Percentiles rank a stretch among this genome's conserved stretches.
Conservation (phyloP, 129 eudicot genomes). For the Rutidosis leptorrhynchoides region DNA sequence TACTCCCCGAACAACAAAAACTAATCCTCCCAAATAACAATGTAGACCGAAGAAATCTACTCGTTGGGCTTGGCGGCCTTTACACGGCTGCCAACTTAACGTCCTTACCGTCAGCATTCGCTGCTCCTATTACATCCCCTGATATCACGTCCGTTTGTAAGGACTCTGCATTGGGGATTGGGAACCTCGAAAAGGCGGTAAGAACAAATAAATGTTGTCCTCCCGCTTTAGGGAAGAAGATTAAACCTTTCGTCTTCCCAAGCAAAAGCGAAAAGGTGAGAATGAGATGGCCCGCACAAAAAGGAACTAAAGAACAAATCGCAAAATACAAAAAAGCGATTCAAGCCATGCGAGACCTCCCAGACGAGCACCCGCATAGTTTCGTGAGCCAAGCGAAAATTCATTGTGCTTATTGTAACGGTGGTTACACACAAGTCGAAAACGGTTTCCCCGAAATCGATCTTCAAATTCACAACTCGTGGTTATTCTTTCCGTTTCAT, state of each 20-base stretch:
- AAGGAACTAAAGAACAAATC: constrained; percentile 11
- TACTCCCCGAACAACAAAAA: not conserved
- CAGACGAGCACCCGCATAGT: constrained; percentile 12
- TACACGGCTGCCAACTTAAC: not conserved
- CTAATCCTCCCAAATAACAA: not conserved
- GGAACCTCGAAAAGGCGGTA: not conserved
- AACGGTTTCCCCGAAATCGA: constrained; percentile 23
- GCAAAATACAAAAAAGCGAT: constrained; percentile 31
- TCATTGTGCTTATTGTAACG: constrained; percentile 26
- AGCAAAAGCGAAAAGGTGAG: not conserved
- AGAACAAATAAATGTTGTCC: constrained; percentile 20
- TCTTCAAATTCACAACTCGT: constrained; percentile 43
- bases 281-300: constrained; percentile 24
- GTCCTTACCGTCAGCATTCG: not conserved
- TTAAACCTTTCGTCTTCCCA: constrained; percentile 2
- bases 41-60: constrained; percentile 24
- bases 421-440: constrained; percentile 33
- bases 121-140: constrained; percentile 4
- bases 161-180: constrained; percentile 2
- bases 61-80: constrained; percentile 21
- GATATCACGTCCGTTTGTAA: constrained; percentile 15
- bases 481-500: constrained; percentile 54
- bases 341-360: constrained; percentile 38
- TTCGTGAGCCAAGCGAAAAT: not conserved
- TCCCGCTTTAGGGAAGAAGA: constrained; percentile 5